phyloP scores from a whole-genome alignment of 2,329 filamentous ascomycete species.

The Trichoderma atrobrunneum region DNA sequence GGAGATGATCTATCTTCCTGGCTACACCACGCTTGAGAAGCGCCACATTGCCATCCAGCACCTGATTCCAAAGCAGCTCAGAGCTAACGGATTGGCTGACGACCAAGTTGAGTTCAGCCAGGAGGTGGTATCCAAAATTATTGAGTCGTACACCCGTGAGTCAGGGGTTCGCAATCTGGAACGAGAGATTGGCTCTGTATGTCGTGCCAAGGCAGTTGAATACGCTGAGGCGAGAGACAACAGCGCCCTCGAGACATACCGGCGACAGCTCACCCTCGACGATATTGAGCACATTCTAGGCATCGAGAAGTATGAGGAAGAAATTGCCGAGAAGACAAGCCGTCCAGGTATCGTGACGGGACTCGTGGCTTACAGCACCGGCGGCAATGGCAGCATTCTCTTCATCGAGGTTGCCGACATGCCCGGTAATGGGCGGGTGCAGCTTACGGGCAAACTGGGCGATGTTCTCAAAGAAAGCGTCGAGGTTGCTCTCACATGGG shows the following conservation, averaged over 20 bases:
- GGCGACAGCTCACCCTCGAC: constrained; percentile 66
- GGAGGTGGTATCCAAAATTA: constrained; percentile 90
- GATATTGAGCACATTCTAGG: constrained; percentile 90
- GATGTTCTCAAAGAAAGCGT: constrained; percentile 97
- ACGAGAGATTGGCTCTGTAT: constrained; percentile 91
- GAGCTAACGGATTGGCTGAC: constrained; percentile 76
- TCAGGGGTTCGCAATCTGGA: constrained; percentile 94
- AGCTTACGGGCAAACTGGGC: constrained; percentile 93
- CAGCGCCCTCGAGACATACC: constrained; percentile 66
- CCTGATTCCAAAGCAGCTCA: constrained; percentile 93
- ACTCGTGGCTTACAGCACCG: constrained; percentile 88
- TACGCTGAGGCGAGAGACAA: constrained; percentile 86
- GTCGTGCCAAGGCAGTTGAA: constrained; percentile 91
- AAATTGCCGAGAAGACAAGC: constrained; percentile 81
- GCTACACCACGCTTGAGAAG: constrained; percentile 97
- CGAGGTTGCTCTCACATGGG: constrained; percentile 94
- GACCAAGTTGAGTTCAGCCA: constrained; percentile 74
- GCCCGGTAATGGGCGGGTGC: constrained; percentile 87
- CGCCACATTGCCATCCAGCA: constrained; percentile 90
- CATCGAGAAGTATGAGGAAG: constrained; percentile 90
- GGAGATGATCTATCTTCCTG: constrained; percentile 90
- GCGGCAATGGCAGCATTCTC: constrained; percentile 90
- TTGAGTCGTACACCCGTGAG: constrained; percentile 94
- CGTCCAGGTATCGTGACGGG: constrained; percentile 93
- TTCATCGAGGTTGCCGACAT: constrained; percentile 99